phyloP scores from a whole-genome alignment of 805 yeast genomes.

The Blastobotrys parvus region DNA sequence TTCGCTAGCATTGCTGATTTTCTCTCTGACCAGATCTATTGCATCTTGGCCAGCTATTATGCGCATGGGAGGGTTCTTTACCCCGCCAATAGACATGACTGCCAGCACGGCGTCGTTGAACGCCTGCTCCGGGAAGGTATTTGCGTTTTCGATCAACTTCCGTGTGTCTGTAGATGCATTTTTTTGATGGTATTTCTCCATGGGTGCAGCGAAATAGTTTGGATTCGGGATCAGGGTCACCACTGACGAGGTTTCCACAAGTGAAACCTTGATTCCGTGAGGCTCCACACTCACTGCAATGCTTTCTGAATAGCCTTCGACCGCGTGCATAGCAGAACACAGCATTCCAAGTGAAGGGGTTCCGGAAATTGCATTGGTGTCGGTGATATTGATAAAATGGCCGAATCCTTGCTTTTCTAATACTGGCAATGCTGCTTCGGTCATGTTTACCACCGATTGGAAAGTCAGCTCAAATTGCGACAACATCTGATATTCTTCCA shows the following conservation, averaged over 20 bases:
- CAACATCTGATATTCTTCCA: conserved; percentile 11
- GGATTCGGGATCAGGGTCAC: conserved; percentile 18
- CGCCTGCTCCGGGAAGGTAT: conserved; percentile 16
- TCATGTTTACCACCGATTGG: conserved; percentile 13
- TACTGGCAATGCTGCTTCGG: conserved; percentile 22
- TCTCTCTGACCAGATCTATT: conserved; percentile 23
- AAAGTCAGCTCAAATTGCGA: conserved; percentile 14
- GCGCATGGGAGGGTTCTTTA: conserved; percentile 26
- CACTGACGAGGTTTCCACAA: conserved; percentile 24
- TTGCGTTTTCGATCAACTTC: conserved; percentile 10
- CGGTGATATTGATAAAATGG: conserved; percentile 24
- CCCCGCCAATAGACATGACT: conserved; percentile 23
- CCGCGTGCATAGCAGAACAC: conserved; percentile 24
- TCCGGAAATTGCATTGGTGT: conserved; percentile 21
- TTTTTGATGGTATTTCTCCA: conserved; percentile 12
- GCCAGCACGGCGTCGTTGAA: conserved; percentile 19
- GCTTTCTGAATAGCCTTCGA: conserved; percentile 28
- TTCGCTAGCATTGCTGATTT: conserved; percentile 22
- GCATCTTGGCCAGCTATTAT: conserved; percentile 25
- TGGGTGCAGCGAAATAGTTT: conserved; percentile 8
- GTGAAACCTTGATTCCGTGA: conserved; percentile 22
- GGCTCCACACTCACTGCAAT: conserved; percentile 24
- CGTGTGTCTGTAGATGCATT: conserved; percentile 15
- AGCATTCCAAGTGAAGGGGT: conserved; percentile 23
- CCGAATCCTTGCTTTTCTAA: conserved; percentile 21